Conservation (phyloP, 1,139 yeast genomes). For the Debaryomycetaceae sp. region DNA sequence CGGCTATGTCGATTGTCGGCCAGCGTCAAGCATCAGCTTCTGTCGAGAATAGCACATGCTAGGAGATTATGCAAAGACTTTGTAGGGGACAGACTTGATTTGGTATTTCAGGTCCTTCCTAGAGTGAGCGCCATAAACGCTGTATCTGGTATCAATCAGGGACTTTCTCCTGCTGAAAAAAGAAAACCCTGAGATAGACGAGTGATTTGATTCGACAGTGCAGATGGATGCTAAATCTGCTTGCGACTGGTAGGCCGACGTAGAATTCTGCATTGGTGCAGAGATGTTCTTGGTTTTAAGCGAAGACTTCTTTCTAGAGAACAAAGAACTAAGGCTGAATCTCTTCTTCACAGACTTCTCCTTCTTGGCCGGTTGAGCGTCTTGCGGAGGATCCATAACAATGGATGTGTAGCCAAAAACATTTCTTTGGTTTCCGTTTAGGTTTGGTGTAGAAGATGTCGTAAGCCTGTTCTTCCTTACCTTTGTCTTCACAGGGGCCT, state of each 20-base stretch:
- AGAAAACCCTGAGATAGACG: conserved; percentile 34
- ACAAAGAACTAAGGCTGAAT: conserved; percentile 9
- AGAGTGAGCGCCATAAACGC: conserved; percentile 11
- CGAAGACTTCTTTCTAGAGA: conserved; percentile 8
- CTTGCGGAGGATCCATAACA: conserved; percentile 11
- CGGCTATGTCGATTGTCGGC: background rate
- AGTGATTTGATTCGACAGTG: conserved; percentile 23
- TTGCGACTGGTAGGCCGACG: conserved; percentile 7
- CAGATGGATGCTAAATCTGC: conserved; percentile 28
- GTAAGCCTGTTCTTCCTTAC: background rate
- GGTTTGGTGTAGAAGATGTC: conserved; percentile 4
- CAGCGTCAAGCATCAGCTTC: background rate
- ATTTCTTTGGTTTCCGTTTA: conserved; percentile 9
- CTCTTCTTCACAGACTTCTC: conserved; percentile 18
- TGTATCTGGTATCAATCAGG: conserved; percentile 15
- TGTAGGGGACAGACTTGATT: conserved; percentile 29
- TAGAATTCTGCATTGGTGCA: conserved; percentile 5
- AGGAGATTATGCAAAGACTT: conserved; percentile 8
- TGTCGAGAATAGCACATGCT: background rate
- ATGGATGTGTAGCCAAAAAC: conserved; percentile 12
- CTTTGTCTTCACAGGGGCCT: background rate
- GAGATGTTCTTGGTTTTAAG: conserved; percentile 7
- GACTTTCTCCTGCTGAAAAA: conserved; percentile 22
- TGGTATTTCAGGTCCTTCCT: conserved; percentile 27
- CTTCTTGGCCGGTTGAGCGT: background rate